These are phyloP conservation scores for Elsinoe arachidis DNA, from an alignment of 2,329 filamentous ascomycete genomes.

Conservation along the genomic window DNA sequence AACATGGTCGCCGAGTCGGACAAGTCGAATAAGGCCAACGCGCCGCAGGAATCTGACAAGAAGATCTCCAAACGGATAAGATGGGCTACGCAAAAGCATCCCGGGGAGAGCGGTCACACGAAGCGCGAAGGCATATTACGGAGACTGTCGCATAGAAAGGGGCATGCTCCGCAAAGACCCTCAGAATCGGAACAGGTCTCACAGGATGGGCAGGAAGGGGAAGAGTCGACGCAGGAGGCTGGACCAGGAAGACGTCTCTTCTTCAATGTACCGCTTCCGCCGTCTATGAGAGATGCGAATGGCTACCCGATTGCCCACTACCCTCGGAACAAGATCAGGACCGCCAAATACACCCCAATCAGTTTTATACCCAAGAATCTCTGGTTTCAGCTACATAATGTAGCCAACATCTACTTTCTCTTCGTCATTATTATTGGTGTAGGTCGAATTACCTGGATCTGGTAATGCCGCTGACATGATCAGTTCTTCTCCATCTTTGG, in stretches of 20 bases:
- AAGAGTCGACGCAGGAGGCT: slow-evolving; percentile 31
- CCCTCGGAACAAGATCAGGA: slow-evolving; percentile 91
- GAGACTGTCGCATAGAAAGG: slow-evolving; percentile 37
- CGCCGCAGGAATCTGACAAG: slow-evolving; percentile 9
- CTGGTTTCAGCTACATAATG: slow-evolving; percentile 96
- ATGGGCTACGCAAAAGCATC: slow-evolving; percentile 92
- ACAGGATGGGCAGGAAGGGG: slow-evolving; percentile 18
- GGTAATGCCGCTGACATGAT: slow-evolving; percentile 12
- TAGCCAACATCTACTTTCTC: slow-evolving; percentile 97
- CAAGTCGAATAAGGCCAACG: not conserved
- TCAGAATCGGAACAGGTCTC: slow-evolving; percentile 30
- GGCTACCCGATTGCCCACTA: slow-evolving; percentile 63
- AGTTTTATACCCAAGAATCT: slow-evolving; percentile 95
- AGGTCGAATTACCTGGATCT: slow-evolving; percentile 37
- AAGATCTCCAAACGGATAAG: slow-evolving; percentile 57
- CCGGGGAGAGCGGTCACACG: slow-evolving; percentile 61
- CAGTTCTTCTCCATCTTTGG: slow-evolving; percentile 97
- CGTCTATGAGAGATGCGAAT: slow-evolving; percentile 67
- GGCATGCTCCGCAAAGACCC: slow-evolving; percentile 29
- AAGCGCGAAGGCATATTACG: slow-evolving; percentile 80
- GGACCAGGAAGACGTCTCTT: slow-evolving; percentile 55
- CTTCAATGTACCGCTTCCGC: slow-evolving; percentile 77
- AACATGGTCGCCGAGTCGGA: slow-evolving; percentile 12
- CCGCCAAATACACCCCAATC: slow-evolving; percentile 91
- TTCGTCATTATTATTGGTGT: slow-evolving; percentile 92